Evolutionary conservation across 2,329 filamentous ascomycete species (phyloP).

Genomic region (Cercospora sp.): DNA sequence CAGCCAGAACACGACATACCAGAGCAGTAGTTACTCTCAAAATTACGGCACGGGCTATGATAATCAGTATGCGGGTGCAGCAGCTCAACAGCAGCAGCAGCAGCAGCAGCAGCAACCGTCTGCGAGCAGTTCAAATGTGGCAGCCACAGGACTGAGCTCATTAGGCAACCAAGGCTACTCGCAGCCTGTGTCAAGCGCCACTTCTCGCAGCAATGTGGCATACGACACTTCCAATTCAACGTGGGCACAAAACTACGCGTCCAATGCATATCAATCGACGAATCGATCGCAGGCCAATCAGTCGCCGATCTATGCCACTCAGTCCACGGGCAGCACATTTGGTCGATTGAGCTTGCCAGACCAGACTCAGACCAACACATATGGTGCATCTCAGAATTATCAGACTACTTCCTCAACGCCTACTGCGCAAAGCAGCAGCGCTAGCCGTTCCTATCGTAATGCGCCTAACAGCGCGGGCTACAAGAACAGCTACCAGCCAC

Average conservation of each 20-base stretch:
- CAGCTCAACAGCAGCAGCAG: constrained; percentile 15
- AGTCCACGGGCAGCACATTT: constrained; percentile 26
- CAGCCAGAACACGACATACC: constrained; percentile 22
- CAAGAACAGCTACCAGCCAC: constrained; percentile 25
- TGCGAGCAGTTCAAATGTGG: constrained; percentile 15
- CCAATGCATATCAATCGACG: constrained; percentile 22
- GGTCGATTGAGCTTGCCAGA: constrained; percentile 30
- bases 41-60: constrained; percentile 23
- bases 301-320: constrained; percentile 31
- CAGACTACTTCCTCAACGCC: constrained; percentile 9
- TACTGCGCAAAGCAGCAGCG: constrained; percentile 11
- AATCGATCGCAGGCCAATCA: constrained; percentile 28
- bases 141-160: constrained; percentile 30
- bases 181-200: constrained; percentile 21
- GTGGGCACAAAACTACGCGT: constrained; percentile 15
- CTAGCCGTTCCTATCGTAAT: constrained; percentile 25
- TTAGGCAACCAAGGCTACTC: constrained; percentile 28
- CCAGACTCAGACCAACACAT: constrained; percentile 25
- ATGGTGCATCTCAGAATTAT: constrained; percentile 19
- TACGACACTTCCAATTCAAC: constrained; percentile 25
- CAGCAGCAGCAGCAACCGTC: constrained; percentile 19
- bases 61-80: constrained; percentile 26
- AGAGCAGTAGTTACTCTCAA: constrained; percentile 17
- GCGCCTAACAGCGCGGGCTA: constrained; percentile 29
- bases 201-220: constrained; percentile 16